phyloP scores from a whole-genome alignment of 1,139 yeast species.

The Zhuliangozyma parablackwelliae region DNA sequence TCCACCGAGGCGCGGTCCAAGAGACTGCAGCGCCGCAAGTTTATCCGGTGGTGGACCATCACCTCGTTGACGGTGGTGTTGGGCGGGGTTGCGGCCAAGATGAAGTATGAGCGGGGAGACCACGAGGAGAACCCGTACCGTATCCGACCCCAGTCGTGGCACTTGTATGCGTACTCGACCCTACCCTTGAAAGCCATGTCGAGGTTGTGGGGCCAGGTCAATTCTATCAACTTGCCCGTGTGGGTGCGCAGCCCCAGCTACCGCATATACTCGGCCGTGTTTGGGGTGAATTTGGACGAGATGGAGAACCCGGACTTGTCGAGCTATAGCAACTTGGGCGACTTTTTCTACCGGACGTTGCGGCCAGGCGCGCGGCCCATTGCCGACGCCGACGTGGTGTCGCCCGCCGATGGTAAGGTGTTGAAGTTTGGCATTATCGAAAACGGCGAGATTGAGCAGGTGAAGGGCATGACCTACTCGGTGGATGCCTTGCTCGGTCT shows the following conservation, averaged over 20 bases:
- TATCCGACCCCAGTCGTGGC: slow-evolving; percentile 75
- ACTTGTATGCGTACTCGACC: slow-evolving; percentile 81
- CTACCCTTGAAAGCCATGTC: slow-evolving; percentile 89
- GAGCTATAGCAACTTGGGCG: slow-evolving; percentile 75
- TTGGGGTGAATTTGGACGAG: slow-evolving; percentile 88
- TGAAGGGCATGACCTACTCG: slow-evolving; percentile 92
- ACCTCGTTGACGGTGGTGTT: slow-evolving; percentile 61
- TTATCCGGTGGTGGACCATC: slow-evolving; percentile 66
- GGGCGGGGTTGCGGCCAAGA: slow-evolving; percentile 60
- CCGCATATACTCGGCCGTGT: slow-evolving; percentile 68
- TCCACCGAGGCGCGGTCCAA: slow-evolving; percentile 40
- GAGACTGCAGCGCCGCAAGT: slow-evolving; percentile 44
- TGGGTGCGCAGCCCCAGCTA: slow-evolving; percentile 87
- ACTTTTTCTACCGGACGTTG: slow-evolving; percentile 83
- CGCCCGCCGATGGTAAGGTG: slow-evolving; percentile 93
- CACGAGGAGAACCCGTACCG: slow-evolving; percentile 39
- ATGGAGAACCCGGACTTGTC: slow-evolving; percentile 78
- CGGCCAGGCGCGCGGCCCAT: slow-evolving; percentile 80
- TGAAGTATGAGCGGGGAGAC: slow-evolving; percentile 37
- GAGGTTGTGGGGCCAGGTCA: slow-evolving; percentile 90
- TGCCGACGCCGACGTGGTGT: slow-evolving; percentile 62
- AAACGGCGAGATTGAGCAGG: slow-evolving; percentile 89
- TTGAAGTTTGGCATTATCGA: slow-evolving; percentile 81
- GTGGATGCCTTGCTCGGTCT: slow-evolving; percentile 85
- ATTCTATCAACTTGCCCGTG: slow-evolving; percentile 76